Conservation (phyloP, 164 flowering plant species). For the Buxus sempervirens region DNA sequence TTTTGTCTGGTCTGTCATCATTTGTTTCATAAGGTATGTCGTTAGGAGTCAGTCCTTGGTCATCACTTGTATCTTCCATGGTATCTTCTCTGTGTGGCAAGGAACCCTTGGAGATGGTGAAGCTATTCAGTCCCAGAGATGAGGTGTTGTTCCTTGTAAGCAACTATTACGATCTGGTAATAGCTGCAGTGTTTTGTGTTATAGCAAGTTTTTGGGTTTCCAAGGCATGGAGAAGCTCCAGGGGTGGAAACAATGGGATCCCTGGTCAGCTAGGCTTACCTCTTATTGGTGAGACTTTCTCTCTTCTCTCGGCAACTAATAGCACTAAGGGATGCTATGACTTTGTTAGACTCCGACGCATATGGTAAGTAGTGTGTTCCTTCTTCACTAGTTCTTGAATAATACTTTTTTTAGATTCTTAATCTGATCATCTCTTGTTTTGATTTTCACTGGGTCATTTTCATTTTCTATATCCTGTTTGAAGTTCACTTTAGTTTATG, state of each 20-base stretch:
- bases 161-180: constrained; percentile 10
- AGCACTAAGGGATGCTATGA: constrained; percentile 46
- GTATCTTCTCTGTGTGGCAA: too few species aligned
- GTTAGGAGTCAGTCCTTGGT: too few species aligned
- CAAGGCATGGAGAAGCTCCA: constrained; percentile 5
- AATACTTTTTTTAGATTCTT: neutral
- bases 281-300: constrained; percentile 40
- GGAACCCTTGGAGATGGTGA: constrained; percentile 7
- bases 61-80: too few species aligned
- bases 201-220: constrained; percentile 4
- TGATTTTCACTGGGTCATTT: too few species aligned
- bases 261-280: constrained; percentile 45
- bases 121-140: constrained; percentile 8
- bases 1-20: neutral
- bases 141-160: constrained; percentile 10
- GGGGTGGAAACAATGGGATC: constrained; percentile 9
- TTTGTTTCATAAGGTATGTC: neutral
- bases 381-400: too few species aligned
- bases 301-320: constrained; percentile 40
- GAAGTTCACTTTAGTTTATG: too few species aligned
- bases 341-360: constrained; percentile 38
- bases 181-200: constrained; percentile 13
- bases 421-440: too few species aligned
- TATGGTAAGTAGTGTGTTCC: constrained; percentile 26
- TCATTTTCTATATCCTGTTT: too few species aligned